A percentile compares a stretch with the other conserved stretches of the same genome.
These are phyloP conservation scores for Eucalyptus cloeziana DNA, from an alignment of 345 rosid species.

Conservation along the genomic window DNA sequence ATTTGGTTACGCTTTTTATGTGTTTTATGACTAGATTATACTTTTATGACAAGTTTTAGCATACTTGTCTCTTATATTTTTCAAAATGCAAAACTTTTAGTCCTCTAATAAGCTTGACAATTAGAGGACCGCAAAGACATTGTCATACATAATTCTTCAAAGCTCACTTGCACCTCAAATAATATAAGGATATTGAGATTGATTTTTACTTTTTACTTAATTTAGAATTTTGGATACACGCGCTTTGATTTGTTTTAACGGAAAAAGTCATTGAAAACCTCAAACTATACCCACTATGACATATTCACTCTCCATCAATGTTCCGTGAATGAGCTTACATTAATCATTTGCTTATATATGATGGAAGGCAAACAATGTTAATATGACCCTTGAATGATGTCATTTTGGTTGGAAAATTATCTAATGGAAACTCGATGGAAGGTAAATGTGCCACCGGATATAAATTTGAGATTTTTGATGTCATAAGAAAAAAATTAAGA, in stretches of 20 bases:
- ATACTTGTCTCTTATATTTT: not conserved
- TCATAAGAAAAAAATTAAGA: not conserved
- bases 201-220: not conserved
- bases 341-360: not conserved
- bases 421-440: fast-evolving
- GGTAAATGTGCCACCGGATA: fast-evolving
- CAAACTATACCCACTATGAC: fast-evolving
- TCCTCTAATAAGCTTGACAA: not conserved
- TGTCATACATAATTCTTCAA: not conserved
- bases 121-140: not conserved
- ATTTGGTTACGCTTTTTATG: too few relatives aligned
- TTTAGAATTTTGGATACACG: not conserved
- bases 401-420: not conserved
- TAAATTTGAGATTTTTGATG: not conserved
- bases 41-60: too few relatives aligned
- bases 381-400: not conserved
- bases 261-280: not conserved
- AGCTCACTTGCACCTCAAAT: not conserved
- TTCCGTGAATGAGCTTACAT: not conserved
- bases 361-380: not conserved
- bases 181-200: not conserved
- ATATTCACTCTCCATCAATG: not conserved
- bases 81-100: not conserved
- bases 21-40: too few relatives aligned
- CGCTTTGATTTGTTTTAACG: not conserved